Evolutionary conservation across 305 asterid species (phyloP).

Genomic region (Caryopteris hybrid): DNA sequence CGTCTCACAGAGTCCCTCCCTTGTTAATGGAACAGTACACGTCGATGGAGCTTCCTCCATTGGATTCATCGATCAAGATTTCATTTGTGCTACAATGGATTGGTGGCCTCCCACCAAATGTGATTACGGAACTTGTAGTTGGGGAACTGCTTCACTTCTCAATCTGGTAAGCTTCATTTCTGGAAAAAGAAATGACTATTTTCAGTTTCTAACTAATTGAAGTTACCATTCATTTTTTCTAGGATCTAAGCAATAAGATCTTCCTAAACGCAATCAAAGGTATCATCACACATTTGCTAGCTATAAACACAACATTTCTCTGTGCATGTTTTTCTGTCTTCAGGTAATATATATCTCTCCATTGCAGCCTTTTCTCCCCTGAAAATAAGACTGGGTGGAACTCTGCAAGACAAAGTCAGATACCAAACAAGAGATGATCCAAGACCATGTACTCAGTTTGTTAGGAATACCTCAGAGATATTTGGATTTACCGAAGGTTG

Average conservation of each 20-base stretch:
- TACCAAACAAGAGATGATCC: slow-evolving; percentile 47
- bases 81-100: slow-evolving; percentile 79
- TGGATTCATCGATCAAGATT: slow-evolving; percentile 48
- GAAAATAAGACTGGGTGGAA: slow-evolving; percentile 83
- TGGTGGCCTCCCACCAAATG: slow-evolving; percentile 91
- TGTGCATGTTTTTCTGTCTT: slow-evolving; percentile 14
- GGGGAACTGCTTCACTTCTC: slow-evolving; percentile 84
- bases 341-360: not conserved
- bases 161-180: slow-evolving; percentile 43
- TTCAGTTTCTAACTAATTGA: not conserved
- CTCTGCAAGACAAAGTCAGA: slow-evolving; percentile 68
- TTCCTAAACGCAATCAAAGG: slow-evolving; percentile 69
- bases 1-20: slow-evolving; percentile 23
- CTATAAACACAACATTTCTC: not conserved
- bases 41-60: slow-evolving; percentile 43
- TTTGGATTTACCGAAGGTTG: slow-evolving; percentile 75
- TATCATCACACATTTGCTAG: slow-evolving; percentile 13
- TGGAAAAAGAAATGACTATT: no score
- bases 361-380: slow-evolving; percentile 79
- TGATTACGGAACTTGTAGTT: slow-evolving; percentile 80
- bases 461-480: slow-evolving; percentile 34
- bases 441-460: slow-evolving; percentile 45
- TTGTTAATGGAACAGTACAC: slow-evolving; percentile 39
- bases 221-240: not conserved
- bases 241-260: slow-evolving; percentile 71